Conservation (phyloP, 257 asterid genomes). For the Misopates orontium region DNA sequence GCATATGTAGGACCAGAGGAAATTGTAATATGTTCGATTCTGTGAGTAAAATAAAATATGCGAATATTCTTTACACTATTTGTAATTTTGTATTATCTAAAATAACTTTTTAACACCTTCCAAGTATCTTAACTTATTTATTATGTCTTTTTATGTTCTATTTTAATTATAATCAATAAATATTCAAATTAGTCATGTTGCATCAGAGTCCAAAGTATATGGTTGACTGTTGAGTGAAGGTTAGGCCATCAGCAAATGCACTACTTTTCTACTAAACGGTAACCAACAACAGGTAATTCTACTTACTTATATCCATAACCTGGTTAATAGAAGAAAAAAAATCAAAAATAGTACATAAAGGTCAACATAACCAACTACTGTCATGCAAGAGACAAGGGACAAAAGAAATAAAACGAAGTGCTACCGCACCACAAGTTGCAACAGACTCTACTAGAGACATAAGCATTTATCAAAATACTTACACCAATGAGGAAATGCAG, state of each 20-base stretch:
- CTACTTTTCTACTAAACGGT: background rate
- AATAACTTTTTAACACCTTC: too few species aligned
- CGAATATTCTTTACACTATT: too few species aligned
- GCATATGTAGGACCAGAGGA: too few species aligned
- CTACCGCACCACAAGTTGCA: background rate
- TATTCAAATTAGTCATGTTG: too few species aligned
- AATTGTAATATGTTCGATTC: too few species aligned
- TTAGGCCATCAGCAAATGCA: background rate
- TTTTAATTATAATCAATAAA: too few species aligned
- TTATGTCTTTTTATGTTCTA: too few species aligned
- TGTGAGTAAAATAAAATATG: too few species aligned
- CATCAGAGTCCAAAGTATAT: background rate
- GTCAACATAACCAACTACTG: constrained; percentile 4
- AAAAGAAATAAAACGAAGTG: constrained; percentile 6
- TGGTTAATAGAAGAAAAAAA: background rate
- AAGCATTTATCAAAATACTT: constrained; percentile 32
- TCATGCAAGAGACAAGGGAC: constrained; percentile 11
- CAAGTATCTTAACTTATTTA: too few species aligned
- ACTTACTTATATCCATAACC: background rate
- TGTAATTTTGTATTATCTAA: too few species aligned
- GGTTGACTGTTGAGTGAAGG: background rate
- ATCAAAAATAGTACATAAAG: background rate
- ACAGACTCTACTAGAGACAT: constrained; percentile 13
- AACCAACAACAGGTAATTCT: background rate
- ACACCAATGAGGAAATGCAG: constrained; percentile 87